A percentile compares a stretch with the other conserved stretches of the same genome.
Evolutionary conservation across 257 asterid species (phyloP).

Genomic region (Leonotis leonurus): DNA sequence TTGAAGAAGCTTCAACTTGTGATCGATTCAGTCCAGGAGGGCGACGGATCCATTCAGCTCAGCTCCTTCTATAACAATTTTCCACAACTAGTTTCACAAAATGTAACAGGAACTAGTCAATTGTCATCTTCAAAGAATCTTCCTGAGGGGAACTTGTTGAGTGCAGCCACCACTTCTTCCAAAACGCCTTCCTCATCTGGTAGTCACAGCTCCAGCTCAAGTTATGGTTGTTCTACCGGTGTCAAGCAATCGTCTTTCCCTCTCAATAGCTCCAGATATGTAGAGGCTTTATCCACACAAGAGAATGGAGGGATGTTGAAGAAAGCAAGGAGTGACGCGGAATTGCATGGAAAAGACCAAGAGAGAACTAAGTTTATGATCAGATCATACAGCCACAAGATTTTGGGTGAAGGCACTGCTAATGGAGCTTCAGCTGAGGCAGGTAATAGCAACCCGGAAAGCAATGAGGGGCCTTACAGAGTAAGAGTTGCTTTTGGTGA

Average conservation of each 20-base stretch:
- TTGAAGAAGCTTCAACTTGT: constrained; percentile 74
- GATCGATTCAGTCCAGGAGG: constrained; percentile 71
- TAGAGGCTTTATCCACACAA: constrained; percentile 31
- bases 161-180: constrained; percentile 32
- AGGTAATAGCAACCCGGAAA: constrained; percentile 18
- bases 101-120: constrained; percentile 29
- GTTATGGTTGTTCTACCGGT: constrained; percentile 47
- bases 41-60: constrained; percentile 62
- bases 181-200: constrained; percentile 53
- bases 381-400: constrained; percentile 53
- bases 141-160: constrained; percentile 26
- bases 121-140: constrained; percentile 11
- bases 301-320: constrained; percentile 23
- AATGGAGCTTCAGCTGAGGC: constrained; percentile 33
- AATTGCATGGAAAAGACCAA: constrained; percentile 34
- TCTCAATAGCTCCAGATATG: too few species aligned
- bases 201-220: constrained; percentile 63
- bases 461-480: constrained; percentile 21
- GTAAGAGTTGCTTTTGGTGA: constrained; percentile 63
- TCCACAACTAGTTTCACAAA: constrained; percentile 54
- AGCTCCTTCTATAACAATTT: constrained; percentile 65
- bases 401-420: constrained; percentile 22
- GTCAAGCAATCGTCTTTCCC: constrained; percentile 35
- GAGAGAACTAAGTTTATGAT: constrained; percentile 41
- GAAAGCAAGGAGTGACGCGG: constrained; percentile 41